Evolutionary conservation across 2,329 filamentous ascomycete genomes (phyloP), one percentile per base, ranked within the genome.

Genomic region (Paraphoma chrysanthemicola): DNA sequence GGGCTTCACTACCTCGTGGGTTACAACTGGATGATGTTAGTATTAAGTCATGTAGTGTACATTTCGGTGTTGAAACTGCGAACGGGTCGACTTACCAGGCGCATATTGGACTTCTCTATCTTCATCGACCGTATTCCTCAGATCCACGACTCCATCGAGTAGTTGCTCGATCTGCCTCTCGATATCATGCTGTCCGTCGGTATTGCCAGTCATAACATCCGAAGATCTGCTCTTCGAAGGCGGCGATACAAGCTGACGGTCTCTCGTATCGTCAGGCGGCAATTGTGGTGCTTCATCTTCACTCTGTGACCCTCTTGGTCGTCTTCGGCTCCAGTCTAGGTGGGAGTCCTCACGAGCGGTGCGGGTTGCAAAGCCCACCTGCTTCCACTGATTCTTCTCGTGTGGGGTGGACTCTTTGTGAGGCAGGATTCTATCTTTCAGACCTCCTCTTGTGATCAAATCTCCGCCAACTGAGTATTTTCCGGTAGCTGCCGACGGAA

Each of bases 1-100:
- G 3, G 78, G 76, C 14, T 75, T 74, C 39, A 85, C 70, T 0
- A 77, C 74, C 60, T 86, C 82, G 56, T 85, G 82, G 1, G 77
- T 79, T 16, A 85, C 82, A 56, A 80, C 81, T 83, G 28, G n/a
- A 12, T 7, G n/a, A 1, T 28, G 47, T 69, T 52, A 69, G 64
- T 45, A 46, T 30, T 45, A 23, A 4, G 51, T 23, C 16, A 14
- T 12, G 18, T 36, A 43, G 52, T 6, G 16, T 17, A 10, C 17
- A 17, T 30, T n/a, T 16, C 11, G 9, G 41, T 2, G 41, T 10
- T 14, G 41, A 16, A 8, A 16, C 9, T 16, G 9, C 3, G 12
- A 4, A 36, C 6, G 12, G 14, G 8, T 23, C 16, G 17, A 61
- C 66, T 36, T 73, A 77, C 76, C 76, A 41, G 80, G 78, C n/a